Percentiles rank a stretch among this genome's conserved stretches.
phyloP scores from a whole-genome alignment of 129 eudicot genomes.

The Centella asiatica region DNA sequence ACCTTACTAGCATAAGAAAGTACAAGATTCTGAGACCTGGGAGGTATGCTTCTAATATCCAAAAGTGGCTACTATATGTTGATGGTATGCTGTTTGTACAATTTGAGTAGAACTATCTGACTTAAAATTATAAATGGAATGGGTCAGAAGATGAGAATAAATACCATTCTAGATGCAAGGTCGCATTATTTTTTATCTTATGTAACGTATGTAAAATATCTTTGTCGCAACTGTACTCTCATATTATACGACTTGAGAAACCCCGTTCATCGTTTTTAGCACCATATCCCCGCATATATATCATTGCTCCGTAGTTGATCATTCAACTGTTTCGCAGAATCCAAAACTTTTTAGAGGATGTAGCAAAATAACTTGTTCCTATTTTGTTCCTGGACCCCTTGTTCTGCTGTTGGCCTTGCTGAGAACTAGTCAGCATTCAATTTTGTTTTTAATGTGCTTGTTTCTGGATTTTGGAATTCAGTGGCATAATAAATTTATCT shows the following conservation, averaged over 20 bases:
- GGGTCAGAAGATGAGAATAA: neutral
- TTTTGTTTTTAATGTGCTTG: neutral
- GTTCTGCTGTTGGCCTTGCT: neutral
- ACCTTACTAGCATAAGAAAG: constrained; percentile 57
- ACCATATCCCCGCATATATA: too few species aligned
- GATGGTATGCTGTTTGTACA: neutral
- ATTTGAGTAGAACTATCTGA: neutral
- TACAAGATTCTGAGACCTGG: constrained; percentile 84
- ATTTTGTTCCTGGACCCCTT: neutral
- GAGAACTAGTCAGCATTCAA: neutral
- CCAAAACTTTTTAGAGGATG: neutral
- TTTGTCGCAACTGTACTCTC: too few species aligned
- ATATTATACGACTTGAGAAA: too few species aligned
- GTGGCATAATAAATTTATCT: too few species aligned
- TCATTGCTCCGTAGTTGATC: too few species aligned
- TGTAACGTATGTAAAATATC: too few species aligned
- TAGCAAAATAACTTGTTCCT: neutral
- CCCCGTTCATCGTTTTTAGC: too few species aligned
- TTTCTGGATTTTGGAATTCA: neutral
- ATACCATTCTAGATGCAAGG: neutral
- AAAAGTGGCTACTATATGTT: neutral
- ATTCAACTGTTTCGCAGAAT: too few species aligned
- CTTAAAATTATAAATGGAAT: neutral
- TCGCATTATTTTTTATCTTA: neutral
- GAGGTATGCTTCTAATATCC: constrained; percentile 43